Conservation (phyloP, 371 early-diverging fungal genomes). For the Zychaea mexicana region DNA sequence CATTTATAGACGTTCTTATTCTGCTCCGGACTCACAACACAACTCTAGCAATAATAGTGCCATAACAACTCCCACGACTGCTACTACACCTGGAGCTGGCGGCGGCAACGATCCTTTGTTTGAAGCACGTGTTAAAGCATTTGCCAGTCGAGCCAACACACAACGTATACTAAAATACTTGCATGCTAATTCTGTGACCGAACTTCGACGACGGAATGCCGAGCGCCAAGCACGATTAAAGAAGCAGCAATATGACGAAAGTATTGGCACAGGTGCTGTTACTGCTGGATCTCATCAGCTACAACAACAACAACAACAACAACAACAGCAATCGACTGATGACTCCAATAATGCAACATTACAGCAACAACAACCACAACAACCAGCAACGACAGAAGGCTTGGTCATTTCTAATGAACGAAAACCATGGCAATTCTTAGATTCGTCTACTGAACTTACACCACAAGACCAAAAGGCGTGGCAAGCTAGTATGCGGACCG, state of each 20-base stretch:
- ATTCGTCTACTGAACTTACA: slow-evolving; percentile 17
- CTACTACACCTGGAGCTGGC: neutral
- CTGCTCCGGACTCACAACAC: neutral
- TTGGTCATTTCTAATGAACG: neutral
- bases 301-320: neutral
- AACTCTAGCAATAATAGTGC: neutral
- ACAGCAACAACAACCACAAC: no score
- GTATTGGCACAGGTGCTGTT: neutral
- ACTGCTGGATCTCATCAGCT: neutral
- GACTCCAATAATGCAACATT: no score
- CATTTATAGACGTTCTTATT: neutral
- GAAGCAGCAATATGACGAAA: slow-evolving; percentile 4
- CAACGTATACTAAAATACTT: slow-evolving; percentile 9
- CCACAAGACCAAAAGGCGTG: slow-evolving; percentile 31
- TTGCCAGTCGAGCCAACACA: slow-evolving; percentile 5
- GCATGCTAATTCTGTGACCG: slow-evolving; percentile 12
- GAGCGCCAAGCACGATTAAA: slow-evolving; percentile 20
- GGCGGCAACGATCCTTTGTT: neutral
- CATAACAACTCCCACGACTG: neutral
- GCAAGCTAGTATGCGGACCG: slow-evolving; percentile 35
- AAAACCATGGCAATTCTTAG: slow-evolving; percentile 17
- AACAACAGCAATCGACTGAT: neutral
- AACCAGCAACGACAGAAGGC: neutral
- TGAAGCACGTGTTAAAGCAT: slow-evolving; percentile 17
- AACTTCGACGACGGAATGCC: slow-evolving; percentile 17